phyloP scores from a whole-genome alignment of 768 basidiomycete genomes.

The Kwoniella newhampshirensis region DNA sequence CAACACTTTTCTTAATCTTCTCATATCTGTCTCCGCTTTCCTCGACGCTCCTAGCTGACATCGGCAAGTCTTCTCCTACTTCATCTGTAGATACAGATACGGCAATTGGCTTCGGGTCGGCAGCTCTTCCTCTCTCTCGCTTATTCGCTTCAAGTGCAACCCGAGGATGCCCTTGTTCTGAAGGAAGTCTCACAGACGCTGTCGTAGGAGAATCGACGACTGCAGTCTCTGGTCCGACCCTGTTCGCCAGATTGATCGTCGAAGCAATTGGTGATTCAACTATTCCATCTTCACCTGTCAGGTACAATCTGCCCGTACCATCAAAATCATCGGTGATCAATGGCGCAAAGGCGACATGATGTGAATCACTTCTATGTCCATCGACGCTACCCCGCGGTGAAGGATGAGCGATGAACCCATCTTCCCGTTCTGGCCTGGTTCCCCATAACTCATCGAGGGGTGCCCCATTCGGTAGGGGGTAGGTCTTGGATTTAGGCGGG shows the following conservation, averaged over 20 bases:
- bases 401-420: background rate
- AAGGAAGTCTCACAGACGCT: constrained; percentile 3
- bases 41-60: constrained; percentile 15
- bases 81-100: background rate
- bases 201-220: constrained; percentile 17
- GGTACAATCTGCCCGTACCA: constrained; percentile 4
- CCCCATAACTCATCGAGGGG: constrained; percentile 7
- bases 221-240: background rate
- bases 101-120: background rate
- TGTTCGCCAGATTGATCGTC: background rate
- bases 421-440: too few species aligned
- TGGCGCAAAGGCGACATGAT: constrained; percentile 25
- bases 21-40: constrained; percentile 13
- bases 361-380: constrained; percentile 1
- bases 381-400: background rate
- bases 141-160: too few species aligned
- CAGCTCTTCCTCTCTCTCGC: background rate
- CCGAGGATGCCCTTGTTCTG: background rate
- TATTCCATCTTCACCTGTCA: background rate
- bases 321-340: constrained; percentile 5
- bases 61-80: constrained; percentile 14
- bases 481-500: constrained; percentile 30
- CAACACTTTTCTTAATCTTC: constrained; percentile 11
- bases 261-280: constrained; percentile 13
- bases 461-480: constrained; percentile 12